Percentiles rank a stretch among this genome's conserved stretches.
Conservation (phyloP, 305 asterid species). For the Solanum hybrid region DNA sequence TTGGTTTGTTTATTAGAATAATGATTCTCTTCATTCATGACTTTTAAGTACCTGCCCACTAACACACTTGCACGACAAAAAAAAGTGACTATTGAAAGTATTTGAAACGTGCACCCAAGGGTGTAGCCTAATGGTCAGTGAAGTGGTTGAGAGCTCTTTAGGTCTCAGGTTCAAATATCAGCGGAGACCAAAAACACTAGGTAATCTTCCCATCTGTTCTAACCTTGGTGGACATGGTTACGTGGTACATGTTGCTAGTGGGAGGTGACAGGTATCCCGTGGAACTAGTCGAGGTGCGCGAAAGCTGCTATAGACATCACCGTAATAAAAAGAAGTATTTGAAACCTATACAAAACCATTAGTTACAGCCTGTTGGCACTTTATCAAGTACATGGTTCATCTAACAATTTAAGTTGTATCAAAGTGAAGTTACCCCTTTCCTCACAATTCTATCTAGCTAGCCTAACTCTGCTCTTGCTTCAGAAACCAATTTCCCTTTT, state of each 20-base stretch:
- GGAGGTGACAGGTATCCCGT: not conserved
- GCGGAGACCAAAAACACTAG: not conserved
- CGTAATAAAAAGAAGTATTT: not conserved
- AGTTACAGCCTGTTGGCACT: not conserved
- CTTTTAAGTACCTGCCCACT: not conserved
- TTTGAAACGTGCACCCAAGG: not conserved
- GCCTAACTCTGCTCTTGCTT: not conserved
- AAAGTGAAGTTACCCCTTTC: not conserved
- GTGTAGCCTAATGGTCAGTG: too few relatives aligned
- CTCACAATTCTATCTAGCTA: not conserved
- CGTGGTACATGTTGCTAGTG: not conserved
- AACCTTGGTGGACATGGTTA: not conserved
- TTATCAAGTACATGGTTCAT: not conserved
- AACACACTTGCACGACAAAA: not conserved
- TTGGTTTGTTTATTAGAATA: not conserved
- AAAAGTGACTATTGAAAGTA: not conserved
- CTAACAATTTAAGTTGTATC: not conserved
- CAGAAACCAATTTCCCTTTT: not conserved
- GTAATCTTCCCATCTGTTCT: too few relatives aligned
- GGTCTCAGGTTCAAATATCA: not conserved
- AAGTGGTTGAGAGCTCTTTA: not conserved
- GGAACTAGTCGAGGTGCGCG: not conserved
- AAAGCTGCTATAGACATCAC: not conserved
- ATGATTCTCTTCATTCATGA: not conserved
- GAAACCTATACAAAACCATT: not conserved